These are phyloP conservation scores for Ormosia semicastrata DNA, from an alignment of 306 rosid genomes.

Conservation along the genomic window DNA sequence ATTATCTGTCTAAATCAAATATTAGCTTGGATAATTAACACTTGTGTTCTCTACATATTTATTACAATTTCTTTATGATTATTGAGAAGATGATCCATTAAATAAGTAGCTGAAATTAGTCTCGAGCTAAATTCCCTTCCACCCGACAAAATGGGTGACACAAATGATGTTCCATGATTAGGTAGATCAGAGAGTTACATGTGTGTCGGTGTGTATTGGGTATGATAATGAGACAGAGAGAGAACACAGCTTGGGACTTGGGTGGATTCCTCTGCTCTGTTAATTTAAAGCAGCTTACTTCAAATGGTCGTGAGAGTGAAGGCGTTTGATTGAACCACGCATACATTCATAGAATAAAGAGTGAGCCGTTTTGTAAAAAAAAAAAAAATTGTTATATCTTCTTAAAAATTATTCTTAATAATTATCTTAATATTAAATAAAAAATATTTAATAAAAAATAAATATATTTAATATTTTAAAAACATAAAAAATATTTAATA, in stretches of 20 bases:
- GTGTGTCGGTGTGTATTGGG: not conserved
- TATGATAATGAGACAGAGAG: not conserved
- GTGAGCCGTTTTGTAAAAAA: not conserved
- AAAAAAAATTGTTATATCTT: too few species aligned
- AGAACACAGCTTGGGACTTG: slow-evolving; percentile 4
- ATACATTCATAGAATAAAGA: not conserved
- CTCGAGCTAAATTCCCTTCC: slow-evolving; percentile 1
- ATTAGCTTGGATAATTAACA: not conserved
- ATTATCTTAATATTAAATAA: too few species aligned
- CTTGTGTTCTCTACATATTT: not conserved
- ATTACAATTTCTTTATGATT: not conserved
- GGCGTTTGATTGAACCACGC: not conserved
- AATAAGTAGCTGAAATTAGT: too few species aligned
- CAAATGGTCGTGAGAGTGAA: not conserved
- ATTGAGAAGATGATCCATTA: slow-evolving; percentile 19
- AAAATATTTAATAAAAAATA: too few species aligned
- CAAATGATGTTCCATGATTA: slow-evolving; percentile 27
- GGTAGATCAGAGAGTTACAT: slow-evolving; percentile 15
- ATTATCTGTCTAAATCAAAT: not conserved
- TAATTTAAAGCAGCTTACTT: not conserved
- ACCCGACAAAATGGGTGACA: slow-evolving; percentile 26
- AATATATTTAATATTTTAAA: too few species aligned
- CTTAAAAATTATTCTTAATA: too few species aligned
- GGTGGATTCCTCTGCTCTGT: not conserved
- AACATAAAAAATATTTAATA: too few species aligned